These are phyloP conservation scores for Talaromyces liani DNA, from an alignment of 495 filamentous ascomycete genomes.

Conservation along the genomic window DNA sequence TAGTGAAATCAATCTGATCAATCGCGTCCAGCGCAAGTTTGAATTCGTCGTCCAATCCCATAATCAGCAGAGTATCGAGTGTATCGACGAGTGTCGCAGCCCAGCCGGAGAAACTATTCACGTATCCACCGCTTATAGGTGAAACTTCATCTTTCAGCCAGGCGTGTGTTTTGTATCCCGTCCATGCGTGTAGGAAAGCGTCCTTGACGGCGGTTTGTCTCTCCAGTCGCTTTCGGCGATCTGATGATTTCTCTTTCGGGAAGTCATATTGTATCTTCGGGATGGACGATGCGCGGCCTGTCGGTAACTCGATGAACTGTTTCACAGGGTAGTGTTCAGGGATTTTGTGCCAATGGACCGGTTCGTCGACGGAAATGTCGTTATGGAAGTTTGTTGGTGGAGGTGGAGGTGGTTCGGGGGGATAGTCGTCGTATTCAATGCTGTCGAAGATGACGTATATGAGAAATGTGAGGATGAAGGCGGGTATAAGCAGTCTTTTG, in stretches of 20 bases:
- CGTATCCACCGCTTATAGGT: conserved; percentile 50
- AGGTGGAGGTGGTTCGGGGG: background rate
- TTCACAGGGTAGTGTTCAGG: conserved; percentile 41
- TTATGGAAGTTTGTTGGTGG: conserved; percentile 11
- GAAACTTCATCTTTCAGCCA: conserved; percentile 75
- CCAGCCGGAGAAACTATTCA: conserved; percentile 55
- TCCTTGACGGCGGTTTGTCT: conserved; percentile 54
- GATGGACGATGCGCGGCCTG: conserved; percentile 27
- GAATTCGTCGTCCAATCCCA: conserved; percentile 54
- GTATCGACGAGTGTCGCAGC: conserved; percentile 53
- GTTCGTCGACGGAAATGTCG: conserved; percentile 8
- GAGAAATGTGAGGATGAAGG: conserved; percentile 20
- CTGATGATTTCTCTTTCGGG: conserved; percentile 29
- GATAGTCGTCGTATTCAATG: background rate
- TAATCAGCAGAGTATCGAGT: conserved; percentile 56
- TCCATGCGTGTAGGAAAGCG: conserved; percentile 66
- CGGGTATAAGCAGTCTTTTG: conserved; percentile 19
- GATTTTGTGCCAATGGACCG: conserved; percentile 32
- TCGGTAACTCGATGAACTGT: conserved; percentile 42
- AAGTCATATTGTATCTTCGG: conserved; percentile 49
- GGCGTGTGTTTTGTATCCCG: conserved; percentile 65
- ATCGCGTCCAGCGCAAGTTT: conserved; percentile 48
- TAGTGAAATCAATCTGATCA: conserved; percentile 47
- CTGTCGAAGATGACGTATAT: conserved; percentile 26
- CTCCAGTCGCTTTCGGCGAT: conserved; percentile 19